Evolutionary conservation across 2,329 filamentous ascomycete genomes (phyloP), one percentile per base, ranked within the genome.

Genomic region (Blastomyces emzantsi): DNA sequence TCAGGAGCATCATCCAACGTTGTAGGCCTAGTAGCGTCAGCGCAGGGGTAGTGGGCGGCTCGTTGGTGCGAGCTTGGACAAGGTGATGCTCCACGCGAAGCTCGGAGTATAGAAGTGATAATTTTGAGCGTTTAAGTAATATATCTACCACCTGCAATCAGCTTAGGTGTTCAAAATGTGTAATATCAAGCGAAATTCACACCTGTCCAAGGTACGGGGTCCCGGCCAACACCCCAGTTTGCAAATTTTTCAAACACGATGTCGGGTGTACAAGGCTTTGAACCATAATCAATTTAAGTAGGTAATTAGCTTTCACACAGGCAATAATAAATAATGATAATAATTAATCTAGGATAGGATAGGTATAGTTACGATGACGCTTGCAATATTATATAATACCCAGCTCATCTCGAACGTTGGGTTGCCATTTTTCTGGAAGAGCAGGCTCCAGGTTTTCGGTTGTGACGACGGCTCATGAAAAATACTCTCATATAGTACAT

Each of bases 361-460:
- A 25, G 6, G 55, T 51, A 22, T 0, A 74, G 83, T 69, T 77
- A 91, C 89, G 70, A 96, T 78, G 72, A 91, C 87, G 62, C 85
- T 81, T 15, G 90, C 90, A 63, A 96, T 79, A 0, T 90, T 90
- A 6, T 47, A 7, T n/a, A 47, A 8, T 6, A 47, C 19, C 63
- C 86, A 81, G 59, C 95, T 77, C 49, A 94, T 86, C 67, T 92
- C 84, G 0, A 84, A 83, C 19, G 90, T 92, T 0, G 89, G 85
- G 63, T 83, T 81, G 0, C 87, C 88, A 36, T 86, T 80, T 2
- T 80, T 78, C 57, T 89, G 85, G 71, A 95, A 95, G 2, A 96
- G 74, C 11, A 80, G 80, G 6, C 90, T 88, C 91, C 91, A 96
- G 33, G 1, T 71, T 87, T 87, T 71, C 83, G 84, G 72, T 92